Conservation (phyloP, 441 rosid genomes). For the Jatropha multifida region DNA sequence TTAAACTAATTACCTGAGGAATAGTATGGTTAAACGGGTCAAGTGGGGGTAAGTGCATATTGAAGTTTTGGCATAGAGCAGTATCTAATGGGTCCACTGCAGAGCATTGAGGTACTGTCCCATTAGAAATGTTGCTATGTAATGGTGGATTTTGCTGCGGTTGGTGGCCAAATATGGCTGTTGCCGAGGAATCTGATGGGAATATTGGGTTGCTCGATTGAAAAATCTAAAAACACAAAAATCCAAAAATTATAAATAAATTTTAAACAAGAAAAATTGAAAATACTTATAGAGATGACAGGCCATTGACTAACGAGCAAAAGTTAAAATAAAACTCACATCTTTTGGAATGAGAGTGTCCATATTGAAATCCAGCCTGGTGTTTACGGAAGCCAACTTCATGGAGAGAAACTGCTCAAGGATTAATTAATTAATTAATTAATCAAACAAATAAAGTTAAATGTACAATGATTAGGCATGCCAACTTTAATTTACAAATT, state of each 20-base stretch:
- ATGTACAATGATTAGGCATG: conserved; percentile 17
- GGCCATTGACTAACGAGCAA: conserved; percentile 17
- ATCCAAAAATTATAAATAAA: background rate
- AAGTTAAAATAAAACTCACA: conserved; percentile 36
- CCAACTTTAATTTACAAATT: conserved; percentile 14
- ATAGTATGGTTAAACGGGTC: conserved; percentile 34
- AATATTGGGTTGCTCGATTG: conserved; percentile 47
- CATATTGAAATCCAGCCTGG: conserved; percentile 65
- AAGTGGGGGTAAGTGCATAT: conserved; percentile 46
- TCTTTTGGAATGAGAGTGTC: conserved; percentile 67
- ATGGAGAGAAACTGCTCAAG: conserved; percentile 74
- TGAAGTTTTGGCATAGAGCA: conserved; percentile 38
- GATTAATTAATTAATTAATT: background rate
- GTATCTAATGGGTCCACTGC: conserved; percentile 31
- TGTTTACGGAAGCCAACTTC: conserved; percentile 82
- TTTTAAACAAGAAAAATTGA: background rate
- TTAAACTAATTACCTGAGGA: conserved; percentile 44
- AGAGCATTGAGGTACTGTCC: conserved; percentile 37
- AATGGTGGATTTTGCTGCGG: conserved; percentile 44
- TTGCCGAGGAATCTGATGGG: conserved; percentile 52
- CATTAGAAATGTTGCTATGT: conserved; percentile 31
- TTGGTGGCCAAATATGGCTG: conserved; percentile 48
- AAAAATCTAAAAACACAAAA: conserved; percentile 41
- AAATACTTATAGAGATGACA: background rate
- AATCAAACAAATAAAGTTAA: conserved; percentile 1